These are phyloP conservation scores for Monilinia aucupariae DNA, from an alignment of 2,329 filamentous ascomycete species.

Conservation along the genomic window DNA sequence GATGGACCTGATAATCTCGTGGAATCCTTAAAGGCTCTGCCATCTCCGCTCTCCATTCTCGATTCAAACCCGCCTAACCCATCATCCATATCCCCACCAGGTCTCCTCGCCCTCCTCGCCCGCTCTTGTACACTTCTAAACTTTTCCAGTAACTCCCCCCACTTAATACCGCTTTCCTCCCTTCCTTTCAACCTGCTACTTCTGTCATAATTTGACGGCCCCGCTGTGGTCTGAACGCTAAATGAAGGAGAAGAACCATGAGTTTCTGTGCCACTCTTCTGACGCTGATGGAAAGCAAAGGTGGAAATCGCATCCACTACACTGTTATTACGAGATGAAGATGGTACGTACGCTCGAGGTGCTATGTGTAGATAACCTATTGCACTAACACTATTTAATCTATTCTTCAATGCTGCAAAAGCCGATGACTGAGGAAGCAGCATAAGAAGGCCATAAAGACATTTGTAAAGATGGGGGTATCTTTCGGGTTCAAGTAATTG, in stretches of 20 bases:
- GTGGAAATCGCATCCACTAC: conserved; percentile 33
- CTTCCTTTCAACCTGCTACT: conserved; percentile 70
- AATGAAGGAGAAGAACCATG: conserved; percentile 31
- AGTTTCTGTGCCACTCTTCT: conserved; percentile 32
- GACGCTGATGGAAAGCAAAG: conserved; percentile 33
- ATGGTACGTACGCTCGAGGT: conserved; percentile 63
- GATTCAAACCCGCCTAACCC: conserved; percentile 48
- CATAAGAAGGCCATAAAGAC: conserved; percentile 94
- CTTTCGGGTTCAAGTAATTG: conserved; percentile 93
- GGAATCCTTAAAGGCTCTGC: conserved; percentile 38
- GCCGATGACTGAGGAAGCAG: conserved; percentile 96
- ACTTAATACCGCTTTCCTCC: conserved; percentile 80
- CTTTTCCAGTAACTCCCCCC: conserved; percentile 90
- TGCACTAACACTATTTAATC: conserved; percentile 92
- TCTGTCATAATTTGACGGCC: conserved; percentile 59
- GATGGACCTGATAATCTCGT: conserved; percentile 37
- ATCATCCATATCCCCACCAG: conserved; percentile 42
- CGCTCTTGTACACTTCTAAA: conserved; percentile 88
- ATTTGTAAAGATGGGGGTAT: conserved; percentile 94
- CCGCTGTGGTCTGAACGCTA: conserved; percentile 45
- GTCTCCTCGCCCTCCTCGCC: conserved; percentile 64
- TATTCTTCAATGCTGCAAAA: conserved; percentile 93
- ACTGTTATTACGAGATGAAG: conserved; percentile 36
- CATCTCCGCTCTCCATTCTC: conserved; percentile 28
- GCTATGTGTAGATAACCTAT: conserved; percentile 90